phyloP scores from a whole-genome alignment of 2,329 filamentous ascomycete species.

The Zarea fungicola region DNA sequence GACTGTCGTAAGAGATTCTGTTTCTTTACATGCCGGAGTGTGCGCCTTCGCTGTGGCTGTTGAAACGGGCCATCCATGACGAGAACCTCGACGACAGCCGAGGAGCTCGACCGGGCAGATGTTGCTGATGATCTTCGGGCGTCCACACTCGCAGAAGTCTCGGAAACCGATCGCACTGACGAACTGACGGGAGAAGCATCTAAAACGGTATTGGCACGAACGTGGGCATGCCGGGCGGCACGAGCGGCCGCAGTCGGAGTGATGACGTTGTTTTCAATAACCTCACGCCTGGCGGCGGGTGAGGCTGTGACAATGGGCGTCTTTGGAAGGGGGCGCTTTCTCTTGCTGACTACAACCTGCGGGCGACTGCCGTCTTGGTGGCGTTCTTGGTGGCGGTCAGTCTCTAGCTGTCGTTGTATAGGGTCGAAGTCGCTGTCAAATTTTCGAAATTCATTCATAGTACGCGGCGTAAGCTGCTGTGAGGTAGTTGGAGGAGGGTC shows the following conservation, averaged over 20 bases:
- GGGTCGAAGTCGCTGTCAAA: conserved; percentile 55
- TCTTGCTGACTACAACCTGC: conserved; percentile 50
- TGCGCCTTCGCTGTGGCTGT: conserved; percentile 43
- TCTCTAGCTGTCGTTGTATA: conserved; percentile 20
- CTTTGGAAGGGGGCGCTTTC: conserved; percentile 31
- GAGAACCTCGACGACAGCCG: conserved; percentile 54
- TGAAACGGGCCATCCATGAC: conserved; percentile 44
- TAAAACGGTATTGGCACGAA: conserved; percentile 37
- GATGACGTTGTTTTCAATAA: conserved; percentile 43
- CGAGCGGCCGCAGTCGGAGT: conserved; percentile 47
- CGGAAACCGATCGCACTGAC: conserved; percentile 31
- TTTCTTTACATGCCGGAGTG: conserved; percentile 58
- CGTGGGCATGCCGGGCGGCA: conserved; percentile 42
- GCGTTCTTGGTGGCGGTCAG: conserved; percentile 28
- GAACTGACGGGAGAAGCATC: conserved; percentile 30
- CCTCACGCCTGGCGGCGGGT: conserved; percentile 27
- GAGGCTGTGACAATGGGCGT: conserved; percentile 17
- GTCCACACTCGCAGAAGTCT: conserved; percentile 38
- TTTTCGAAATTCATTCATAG: conserved; percentile 44
- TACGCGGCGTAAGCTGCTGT: conserved; percentile 31
- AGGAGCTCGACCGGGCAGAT: conserved; percentile 49
- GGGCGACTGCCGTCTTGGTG: conserved; percentile 52
- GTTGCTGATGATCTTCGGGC: conserved; percentile 46
- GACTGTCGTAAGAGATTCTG: conserved; percentile 39
- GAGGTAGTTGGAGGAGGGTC: conserved; percentile 20